Conservation (phyloP, 305 asterid genomes). For the Fraxinus velutina region DNA sequence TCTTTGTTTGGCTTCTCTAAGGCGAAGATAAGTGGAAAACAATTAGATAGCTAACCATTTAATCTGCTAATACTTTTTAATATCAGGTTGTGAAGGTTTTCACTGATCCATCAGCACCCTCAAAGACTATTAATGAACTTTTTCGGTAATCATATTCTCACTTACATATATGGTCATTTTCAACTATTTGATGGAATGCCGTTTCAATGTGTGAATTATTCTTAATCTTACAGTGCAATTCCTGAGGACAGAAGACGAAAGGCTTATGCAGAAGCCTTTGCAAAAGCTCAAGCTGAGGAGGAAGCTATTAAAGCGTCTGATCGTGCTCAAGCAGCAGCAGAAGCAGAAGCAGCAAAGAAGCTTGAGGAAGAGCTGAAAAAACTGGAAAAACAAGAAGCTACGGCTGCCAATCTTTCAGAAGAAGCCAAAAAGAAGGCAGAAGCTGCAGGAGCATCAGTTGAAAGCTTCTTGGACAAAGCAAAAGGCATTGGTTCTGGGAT, state of each 20-base stretch:
- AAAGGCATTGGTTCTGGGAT: constrained; percentile 52
- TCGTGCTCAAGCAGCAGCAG: constrained; percentile 50
- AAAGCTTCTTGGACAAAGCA: constrained; percentile 53
- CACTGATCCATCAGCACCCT: constrained; percentile 72
- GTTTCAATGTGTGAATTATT: not conserved
- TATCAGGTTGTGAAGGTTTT: constrained; percentile 76
- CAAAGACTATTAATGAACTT: constrained; percentile 51
- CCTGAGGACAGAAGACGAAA: constrained; percentile 86
- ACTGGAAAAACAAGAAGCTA: constrained; percentile 41
- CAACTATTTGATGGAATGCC: not conserved
- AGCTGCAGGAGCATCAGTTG: constrained; percentile 60
- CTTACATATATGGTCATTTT: not conserved
- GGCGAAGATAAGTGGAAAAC: not conserved
- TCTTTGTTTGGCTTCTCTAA: not conserved
- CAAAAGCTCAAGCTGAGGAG: constrained; percentile 61
- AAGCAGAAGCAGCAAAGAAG: constrained; percentile 45
- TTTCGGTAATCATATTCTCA: constrained; percentile 47
- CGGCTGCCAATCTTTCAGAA: constrained; percentile 38
- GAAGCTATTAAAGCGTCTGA: constrained; percentile 56
- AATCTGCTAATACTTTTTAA: constrained; percentile 1
- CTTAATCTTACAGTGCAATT: constrained; percentile 48
- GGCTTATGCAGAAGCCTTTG: constrained; percentile 60
- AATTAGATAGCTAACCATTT: not conserved
- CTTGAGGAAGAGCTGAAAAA: constrained; percentile 36
- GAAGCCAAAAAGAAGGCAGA: constrained; percentile 55